Base-by-base conservation (phyloP, 495 filamentous ascomycete genomes). In the Penicillium steckii region DNA sequence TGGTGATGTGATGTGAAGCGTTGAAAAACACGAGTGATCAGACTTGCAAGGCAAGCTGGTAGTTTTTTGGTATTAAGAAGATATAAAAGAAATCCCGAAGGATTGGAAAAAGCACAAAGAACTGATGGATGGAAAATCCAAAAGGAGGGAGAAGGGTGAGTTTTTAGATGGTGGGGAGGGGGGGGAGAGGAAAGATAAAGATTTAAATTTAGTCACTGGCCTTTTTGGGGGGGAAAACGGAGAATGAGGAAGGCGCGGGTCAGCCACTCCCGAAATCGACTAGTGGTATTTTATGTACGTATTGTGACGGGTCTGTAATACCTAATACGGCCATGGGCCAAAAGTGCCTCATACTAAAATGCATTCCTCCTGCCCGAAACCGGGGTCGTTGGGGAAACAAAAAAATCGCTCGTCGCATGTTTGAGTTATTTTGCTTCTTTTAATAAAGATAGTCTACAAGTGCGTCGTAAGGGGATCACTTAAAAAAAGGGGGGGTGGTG, bases 181-280 rank as follows among this genome's bases (percentile, higher is more conserved):
- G 48, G 47, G 50, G 51, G 46, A 45, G 47, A 49, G 17, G 49
- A 23, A 43, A 42, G 60, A 66, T 64, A 63, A 55, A 56, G 55
- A 66, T 66, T 66, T 66, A 66, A 66, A 64, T 66, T 64, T 66
- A 66, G 63, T 61, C 61, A 64, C 54, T 52, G 60, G 55, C 48
- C 55, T 40, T 58, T 50, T 59, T 58, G 44, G 43, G 47, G 30
- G 55, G 43, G 5, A 52, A 45, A 37, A 53, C 29, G 22, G 24
- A 37, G 48, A 53, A 37, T 45, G 21, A 26, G 56, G 46, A 46
- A 55, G 50, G 48, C 50, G 47, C 29, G 57, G 56, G 44, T 63
- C 53, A 51, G 53, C 46, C 53, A 46, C 44, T 22, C 32, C 46
- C 22, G 24, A 47, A 48, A 0, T 0, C 37, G 59, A 8, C 27